Percentiles rank a stretch among this genome's conserved stretches.
phyloP scores from a whole-genome alignment of 257 asterid species.

The Rauvolfia tetraphylla region DNA sequence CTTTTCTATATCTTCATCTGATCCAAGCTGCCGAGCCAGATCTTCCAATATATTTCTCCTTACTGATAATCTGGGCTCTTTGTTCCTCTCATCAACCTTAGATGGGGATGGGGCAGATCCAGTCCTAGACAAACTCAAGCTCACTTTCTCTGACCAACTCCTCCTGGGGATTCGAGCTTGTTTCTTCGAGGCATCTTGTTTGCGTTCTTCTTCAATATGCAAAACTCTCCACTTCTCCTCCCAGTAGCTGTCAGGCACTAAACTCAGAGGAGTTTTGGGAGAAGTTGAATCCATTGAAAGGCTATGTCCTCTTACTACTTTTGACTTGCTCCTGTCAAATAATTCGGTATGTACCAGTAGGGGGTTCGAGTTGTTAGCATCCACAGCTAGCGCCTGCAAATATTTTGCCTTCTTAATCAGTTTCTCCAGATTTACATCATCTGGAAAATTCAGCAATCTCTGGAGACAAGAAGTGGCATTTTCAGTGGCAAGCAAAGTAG shows the following conservation, averaged over 20 bases:
- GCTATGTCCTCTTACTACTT: slow-evolving; percentile 49
- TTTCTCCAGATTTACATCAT: slow-evolving; percentile 49
- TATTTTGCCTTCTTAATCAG: slow-evolving; percentile 66
- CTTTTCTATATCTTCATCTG: slow-evolving; percentile 38
- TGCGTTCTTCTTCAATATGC: slow-evolving; percentile 63
- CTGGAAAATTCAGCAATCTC: slow-evolving; percentile 74
- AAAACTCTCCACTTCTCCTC: slow-evolving; percentile 87
- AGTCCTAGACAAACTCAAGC: slow-evolving; percentile 48
- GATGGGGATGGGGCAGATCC: slow-evolving; percentile 64
- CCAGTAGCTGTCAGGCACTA: slow-evolving; percentile 75
- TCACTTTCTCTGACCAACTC: slow-evolving; percentile 73
- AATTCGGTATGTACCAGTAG: slow-evolving; percentile 37
- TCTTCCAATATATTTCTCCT: slow-evolving; percentile 71
- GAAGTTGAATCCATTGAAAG: slow-evolving; percentile 53
- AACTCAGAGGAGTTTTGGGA: slow-evolving; percentile 51
- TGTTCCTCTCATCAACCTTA: slow-evolving; percentile 29
- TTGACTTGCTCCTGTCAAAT: slow-evolving; percentile 39
- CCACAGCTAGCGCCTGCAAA: slow-evolving; percentile 59
- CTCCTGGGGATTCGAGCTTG: slow-evolving; percentile 35
- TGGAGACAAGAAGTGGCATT: slow-evolving; percentile 79
- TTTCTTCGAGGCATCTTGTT: slow-evolving; percentile 26
- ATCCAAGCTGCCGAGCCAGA: slow-evolving; percentile 57
- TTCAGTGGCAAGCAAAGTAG: slow-evolving; percentile 84
- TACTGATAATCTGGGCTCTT: slow-evolving; percentile 42
- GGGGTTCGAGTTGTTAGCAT: slow-evolving; percentile 50